phyloP scores from a whole-genome alignment of 108 stramenopile species.

The Chaetoceros tenuissimus region DNA sequence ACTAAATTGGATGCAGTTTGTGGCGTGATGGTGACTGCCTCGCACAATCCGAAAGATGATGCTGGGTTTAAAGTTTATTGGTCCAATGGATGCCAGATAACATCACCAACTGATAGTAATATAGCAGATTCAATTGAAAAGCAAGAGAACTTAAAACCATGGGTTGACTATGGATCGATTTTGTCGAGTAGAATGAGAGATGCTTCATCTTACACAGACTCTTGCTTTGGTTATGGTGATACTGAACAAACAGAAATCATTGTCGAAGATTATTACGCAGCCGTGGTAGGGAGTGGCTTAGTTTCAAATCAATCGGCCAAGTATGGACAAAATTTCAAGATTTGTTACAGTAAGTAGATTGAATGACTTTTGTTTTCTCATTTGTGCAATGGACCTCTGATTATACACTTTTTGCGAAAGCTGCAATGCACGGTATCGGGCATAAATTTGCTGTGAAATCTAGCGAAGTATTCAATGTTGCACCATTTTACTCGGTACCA shows the following conservation, averaged over 20 bases:
- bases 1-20: slow-evolving; percentile 39
- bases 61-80: slow-evolving; percentile 98
- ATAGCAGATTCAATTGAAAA: slow-evolving; percentile 78
- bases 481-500: slow-evolving; percentile 64
- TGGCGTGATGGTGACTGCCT: slow-evolving; percentile 96
- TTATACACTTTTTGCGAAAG: background rate
- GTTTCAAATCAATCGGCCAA: slow-evolving; percentile 22
- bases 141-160: slow-evolving; percentile 66
- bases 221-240: slow-evolving; percentile 42
- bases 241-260: slow-evolving; percentile 28
- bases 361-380: no score
- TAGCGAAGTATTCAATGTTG: slow-evolving; percentile 71
- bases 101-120: slow-evolving; percentile 80
- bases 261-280: slow-evolving; percentile 51
- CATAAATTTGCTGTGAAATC: slow-evolving; percentile 46
- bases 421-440: slow-evolving; percentile 98
- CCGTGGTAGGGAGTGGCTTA: slow-evolving; percentile 50
- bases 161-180: slow-evolving; percentile 68
- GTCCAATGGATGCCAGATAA: slow-evolving; percentile 91
- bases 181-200: slow-evolving; percentile 10
- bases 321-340: background rate
- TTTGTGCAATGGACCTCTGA: background rate
- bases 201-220: slow-evolving; percentile 18
- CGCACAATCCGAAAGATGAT: slow-evolving; percentile 97
- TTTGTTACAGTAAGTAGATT: no score